phyloP scores from a whole-genome alignment of 192 early-diverging fungal genomes.

The Hyaloraphidium curvatum region DNA sequence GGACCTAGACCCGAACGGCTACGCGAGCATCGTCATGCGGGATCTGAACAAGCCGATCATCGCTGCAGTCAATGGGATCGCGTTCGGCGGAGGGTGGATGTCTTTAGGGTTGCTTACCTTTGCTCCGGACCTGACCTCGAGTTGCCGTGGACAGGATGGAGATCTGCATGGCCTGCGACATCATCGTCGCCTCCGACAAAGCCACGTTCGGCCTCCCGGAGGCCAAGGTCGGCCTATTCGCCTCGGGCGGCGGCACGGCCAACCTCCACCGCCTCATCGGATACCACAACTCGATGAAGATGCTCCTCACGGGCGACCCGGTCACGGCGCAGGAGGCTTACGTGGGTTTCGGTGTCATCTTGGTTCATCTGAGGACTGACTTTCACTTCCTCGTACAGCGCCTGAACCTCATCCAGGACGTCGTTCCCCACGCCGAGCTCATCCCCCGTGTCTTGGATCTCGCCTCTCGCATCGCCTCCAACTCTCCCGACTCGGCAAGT shows the following conservation, averaged over 20 bases:
- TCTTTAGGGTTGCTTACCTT: background rate
- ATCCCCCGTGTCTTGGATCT: background rate
- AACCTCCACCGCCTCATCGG: slow-evolving; percentile 3
- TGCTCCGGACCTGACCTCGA: background rate
- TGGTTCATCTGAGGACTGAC: no score
- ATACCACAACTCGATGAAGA: slow-evolving; percentile 1
- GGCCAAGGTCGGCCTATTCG: background rate
- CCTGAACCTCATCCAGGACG: background rate
- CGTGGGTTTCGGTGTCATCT: no score
- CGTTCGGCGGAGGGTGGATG: background rate
- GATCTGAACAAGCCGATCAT: slow-evolving; percentile 2
- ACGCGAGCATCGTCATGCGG: background rate
- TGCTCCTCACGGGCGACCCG: background rate
- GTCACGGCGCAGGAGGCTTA: background rate
- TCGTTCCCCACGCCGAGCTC: background rate
- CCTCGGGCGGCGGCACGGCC: background rate
- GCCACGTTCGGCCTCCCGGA: background rate
- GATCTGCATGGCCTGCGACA: background rate
- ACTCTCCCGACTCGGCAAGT: background rate
- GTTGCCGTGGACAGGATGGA: background rate
- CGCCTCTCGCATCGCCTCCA: background rate
- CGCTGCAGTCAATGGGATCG: background rate
- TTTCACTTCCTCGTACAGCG: no score
- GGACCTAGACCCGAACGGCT: background rate
- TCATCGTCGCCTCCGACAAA: background rate